Conservation (phyloP, 2,329 filamentous ascomycete genomes). For the Leptographium lundbergii region DNA sequence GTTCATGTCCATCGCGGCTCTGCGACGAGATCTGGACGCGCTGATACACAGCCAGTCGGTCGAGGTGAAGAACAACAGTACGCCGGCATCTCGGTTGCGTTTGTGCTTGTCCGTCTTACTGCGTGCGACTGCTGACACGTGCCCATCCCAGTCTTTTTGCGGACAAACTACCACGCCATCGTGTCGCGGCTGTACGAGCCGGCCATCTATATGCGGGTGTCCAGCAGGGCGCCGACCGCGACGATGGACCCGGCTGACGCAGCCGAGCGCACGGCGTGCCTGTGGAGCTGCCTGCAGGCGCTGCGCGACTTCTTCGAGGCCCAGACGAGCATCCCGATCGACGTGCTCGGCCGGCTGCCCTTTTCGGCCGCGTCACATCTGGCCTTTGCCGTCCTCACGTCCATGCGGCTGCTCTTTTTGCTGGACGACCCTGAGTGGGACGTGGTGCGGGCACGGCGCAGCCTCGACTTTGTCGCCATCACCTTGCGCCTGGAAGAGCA, state of each 20-base stretch:
- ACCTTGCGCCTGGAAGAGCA: constrained; percentile 17
- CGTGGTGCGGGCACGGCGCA: constrained; percentile 17
- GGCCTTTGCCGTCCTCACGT: constrained; percentile 23
- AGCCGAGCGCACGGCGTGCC: constrained; percentile 19
- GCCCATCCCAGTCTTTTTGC: constrained; percentile 18
- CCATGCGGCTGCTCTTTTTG: constrained; percentile 22
- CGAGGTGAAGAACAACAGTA: constrained; percentile 15
- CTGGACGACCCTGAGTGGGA: constrained; percentile 24
- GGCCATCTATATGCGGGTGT: constrained; percentile 18
- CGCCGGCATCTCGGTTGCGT: neutral
- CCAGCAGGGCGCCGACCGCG: neutral
- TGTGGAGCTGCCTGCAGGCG: constrained; percentile 25
- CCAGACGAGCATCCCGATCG: constrained; percentile 15
- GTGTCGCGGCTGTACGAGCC: constrained; percentile 26
- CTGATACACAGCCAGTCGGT: constrained; percentile 8
- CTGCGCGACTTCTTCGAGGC: constrained; percentile 16
- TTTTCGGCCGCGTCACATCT: constrained; percentile 18
- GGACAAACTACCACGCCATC: constrained; percentile 20
- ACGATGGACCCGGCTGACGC: constrained; percentile 8
- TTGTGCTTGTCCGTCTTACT: neutral
- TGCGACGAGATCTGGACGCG: constrained; percentile 21
- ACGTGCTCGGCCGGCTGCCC: constrained; percentile 18
- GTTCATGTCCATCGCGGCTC: constrained; percentile 21
- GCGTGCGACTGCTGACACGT: neutral
- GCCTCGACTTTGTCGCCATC: constrained; percentile 20